Base-by-base conservation (phyloP, 306 rosid species). In the Oemleria cerasiformis region DNA sequence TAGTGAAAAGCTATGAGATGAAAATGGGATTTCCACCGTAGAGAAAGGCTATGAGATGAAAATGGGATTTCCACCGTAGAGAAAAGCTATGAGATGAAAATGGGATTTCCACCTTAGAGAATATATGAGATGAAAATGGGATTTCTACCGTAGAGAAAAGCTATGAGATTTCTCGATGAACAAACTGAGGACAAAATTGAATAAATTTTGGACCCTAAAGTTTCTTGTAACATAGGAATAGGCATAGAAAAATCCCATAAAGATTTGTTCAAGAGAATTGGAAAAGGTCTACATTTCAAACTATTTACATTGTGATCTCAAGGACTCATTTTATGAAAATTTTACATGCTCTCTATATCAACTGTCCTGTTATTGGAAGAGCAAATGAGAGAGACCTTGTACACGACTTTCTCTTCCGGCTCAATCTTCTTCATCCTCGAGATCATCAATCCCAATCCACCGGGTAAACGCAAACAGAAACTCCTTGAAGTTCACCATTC, bases 401-500 rank as follows among this genome's bases (percentile, higher is more conserved):
- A 6, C 9, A 5, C 61, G 61, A 51, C 36, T 30, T 68, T 67
- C 10, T 30, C 75, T 9, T 43, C 72, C 7, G 45, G 75, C 47
- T 73, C 45, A 44, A 36, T 57, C 71, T 63, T 80, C 81, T 60
- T 89, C 96, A 4, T 92, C 97, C 40, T 94, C 98, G 9, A 48
- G n/a, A 17, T 92, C 98, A 30, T 87, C 98, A n/a, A 94, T 91
- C 63, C 99, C 99, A 19, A 91, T 88, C 97, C 99, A 94, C 42
- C 95, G 71, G 5, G 95, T 94, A 73, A 91, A 91, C 9, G 97
- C 96, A 13, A 94, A 94, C 63, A 94, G 96, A 78, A 91, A 94
- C 74, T 94, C 99, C 84, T 91, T 93, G 70, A 90, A 87, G 89
- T 86, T 93, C 68, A 93, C 98, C 98, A 91, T 93, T 83, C 98